Percentiles rank a stretch among this genome's conserved stretches.
These are phyloP conservation scores for Fonsecaea erecta DNA, from an alignment of 2,329 filamentous ascomycete species.

Conservation along the genomic window DNA sequence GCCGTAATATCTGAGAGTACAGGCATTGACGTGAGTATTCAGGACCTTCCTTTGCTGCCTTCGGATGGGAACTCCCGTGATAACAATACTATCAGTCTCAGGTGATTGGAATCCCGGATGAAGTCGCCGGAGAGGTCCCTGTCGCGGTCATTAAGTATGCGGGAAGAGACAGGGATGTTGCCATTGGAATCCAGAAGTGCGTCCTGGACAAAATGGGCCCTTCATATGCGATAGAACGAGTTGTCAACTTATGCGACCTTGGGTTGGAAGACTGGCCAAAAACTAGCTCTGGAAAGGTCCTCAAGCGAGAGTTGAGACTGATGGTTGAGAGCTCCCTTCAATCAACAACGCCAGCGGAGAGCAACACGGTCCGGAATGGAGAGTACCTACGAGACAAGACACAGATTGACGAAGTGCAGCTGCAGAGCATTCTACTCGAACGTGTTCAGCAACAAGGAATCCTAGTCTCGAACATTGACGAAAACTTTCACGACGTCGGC, in stretches of 20 bases:
- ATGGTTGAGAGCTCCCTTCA: not conserved
- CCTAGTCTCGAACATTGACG: constrained; percentile 39
- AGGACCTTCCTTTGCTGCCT: not conserved
- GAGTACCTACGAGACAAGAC: not conserved
- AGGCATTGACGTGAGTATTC: constrained; percentile 39
- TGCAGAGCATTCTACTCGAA: constrained; percentile 15
- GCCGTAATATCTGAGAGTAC: constrained; percentile 44
- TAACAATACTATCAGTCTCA: constrained; percentile 37
- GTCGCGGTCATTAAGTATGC: constrained; percentile 49
- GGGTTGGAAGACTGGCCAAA: constrained; percentile 45
- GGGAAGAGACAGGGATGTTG: not conserved
- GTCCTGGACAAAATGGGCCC: constrained; percentile 19
- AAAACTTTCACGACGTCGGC: constrained; percentile 53
- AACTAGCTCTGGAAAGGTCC: constrained; percentile 22
- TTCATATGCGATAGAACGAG: constrained; percentile 13
- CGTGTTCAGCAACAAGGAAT: constrained; percentile 44
- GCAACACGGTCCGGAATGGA: not conserved
- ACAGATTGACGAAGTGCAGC: not conserved
- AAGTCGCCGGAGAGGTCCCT: constrained; percentile 55
- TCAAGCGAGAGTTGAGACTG: constrained; percentile 18
- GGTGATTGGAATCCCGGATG: constrained; percentile 52
- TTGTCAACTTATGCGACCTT: constrained; percentile 43
- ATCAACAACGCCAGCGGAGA: not conserved
- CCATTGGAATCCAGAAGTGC: not conserved
- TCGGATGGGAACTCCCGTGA: not conserved